Conservation (phyloP, 345 rosid species). For the Alliaria petiolata region DNA sequence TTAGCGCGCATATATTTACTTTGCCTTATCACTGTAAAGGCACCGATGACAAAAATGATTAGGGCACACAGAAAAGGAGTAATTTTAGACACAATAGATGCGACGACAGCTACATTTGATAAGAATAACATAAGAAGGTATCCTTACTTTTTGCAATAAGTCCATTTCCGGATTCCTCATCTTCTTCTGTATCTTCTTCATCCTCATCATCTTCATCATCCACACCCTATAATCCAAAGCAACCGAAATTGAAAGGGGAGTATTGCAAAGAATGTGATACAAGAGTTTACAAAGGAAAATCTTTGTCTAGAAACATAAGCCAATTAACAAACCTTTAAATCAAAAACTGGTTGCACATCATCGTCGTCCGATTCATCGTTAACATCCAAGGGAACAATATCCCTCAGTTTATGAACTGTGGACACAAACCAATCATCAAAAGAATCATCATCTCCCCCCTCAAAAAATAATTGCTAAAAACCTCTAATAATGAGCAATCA, state of each 20-base stretch:
- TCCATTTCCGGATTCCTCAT: slow-evolving; percentile 37
- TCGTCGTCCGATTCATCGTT: slow-evolving; percentile 68
- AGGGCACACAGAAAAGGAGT: not conserved
- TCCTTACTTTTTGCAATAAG: slow-evolving; percentile 59
- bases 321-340: slow-evolving; percentile 42
- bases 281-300: not conserved
- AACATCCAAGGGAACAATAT: slow-evolving; percentile 64
- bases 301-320: not conserved
- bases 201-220: slow-evolving; percentile 39
- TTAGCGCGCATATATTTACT: slow-evolving; percentile 50
- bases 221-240: too few species aligned
- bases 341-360: slow-evolving; percentile 68
- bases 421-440: not conserved
- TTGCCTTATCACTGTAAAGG: slow-evolving; percentile 58
- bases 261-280: not conserved
- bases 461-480: not conserved
- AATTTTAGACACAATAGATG: not conserved
- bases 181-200: slow-evolving; percentile 37
- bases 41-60: not conserved
- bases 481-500: not conserved
- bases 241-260: too few species aligned
- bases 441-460: not conserved
- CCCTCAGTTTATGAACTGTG: slow-evolving; percentile 86
- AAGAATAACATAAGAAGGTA: not conserved
- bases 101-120: not conserved